Percentiles rank a stretch among this genome's conserved stretches.
phyloP scores from a whole-genome alignment of 1,284 basidiomycete species.

The Apiotrichum sp. region DNA sequence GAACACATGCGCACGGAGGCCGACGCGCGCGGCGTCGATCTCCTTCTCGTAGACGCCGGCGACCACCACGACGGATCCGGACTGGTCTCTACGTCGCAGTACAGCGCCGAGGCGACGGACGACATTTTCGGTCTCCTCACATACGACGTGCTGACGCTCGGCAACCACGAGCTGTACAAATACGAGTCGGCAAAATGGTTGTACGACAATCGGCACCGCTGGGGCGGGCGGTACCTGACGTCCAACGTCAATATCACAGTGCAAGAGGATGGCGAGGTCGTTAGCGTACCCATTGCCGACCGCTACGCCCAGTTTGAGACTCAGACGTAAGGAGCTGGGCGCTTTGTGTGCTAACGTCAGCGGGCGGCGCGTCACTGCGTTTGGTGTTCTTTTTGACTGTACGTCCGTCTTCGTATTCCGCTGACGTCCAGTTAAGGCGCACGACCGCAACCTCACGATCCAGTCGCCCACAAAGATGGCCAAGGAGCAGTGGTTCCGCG shows the following conservation, averaged over 20 bases:
- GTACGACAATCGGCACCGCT: conserved; percentile 60
- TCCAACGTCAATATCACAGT: conserved; percentile 80
- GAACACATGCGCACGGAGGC: conserved; percentile 71
- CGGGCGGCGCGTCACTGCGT: conserved; percentile 65
- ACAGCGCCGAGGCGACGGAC: conserved; percentile 66
- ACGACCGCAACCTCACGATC: conserved; percentile 58
- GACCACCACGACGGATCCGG: conserved; percentile 67
- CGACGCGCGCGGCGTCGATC: conserved; percentile 34
- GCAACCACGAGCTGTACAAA: conserved; percentile 83
- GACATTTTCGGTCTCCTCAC: conserved; percentile 68
- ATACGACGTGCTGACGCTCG: conserved; percentile 77
- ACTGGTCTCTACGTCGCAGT: conserved; percentile 25
- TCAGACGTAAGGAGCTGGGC: conserved; percentile 52
- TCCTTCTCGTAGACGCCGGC: conserved; percentile 43
- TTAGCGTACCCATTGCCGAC: conserved; percentile 47
- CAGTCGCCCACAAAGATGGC: conserved; percentile 68
- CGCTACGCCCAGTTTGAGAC: conserved; percentile 71
- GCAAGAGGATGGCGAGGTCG: conserved; percentile 50
- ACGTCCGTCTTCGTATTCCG: conserved; percentile 6
- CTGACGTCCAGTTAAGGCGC: conserved; percentile 30
- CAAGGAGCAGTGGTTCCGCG: conserved; percentile 60
- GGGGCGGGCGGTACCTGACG: conserved; percentile 65
- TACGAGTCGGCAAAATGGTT: conserved; percentile 71
- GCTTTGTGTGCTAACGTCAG: conserved; percentile 15
- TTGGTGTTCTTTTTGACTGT: conserved; percentile 69